Evolutionary conservation across 208 protist species (phyloP).

Genomic region (Leishmania tropica): DNA sequence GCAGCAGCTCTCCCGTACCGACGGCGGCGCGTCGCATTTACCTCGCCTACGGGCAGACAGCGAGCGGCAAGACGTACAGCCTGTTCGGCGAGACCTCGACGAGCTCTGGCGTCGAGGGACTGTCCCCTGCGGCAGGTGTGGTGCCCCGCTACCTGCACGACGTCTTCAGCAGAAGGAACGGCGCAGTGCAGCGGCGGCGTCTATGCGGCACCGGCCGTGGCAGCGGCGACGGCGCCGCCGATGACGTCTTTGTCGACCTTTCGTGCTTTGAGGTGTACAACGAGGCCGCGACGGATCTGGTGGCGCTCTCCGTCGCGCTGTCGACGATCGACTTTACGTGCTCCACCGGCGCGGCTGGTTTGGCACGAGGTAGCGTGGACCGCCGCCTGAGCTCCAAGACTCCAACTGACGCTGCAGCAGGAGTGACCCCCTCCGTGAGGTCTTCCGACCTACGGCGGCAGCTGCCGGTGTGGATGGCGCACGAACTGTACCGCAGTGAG

Average conservation of each 20-base stretch:
- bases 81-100: conserved; percentile 51
- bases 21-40: conserved; percentile 29
- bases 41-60: conserved; percentile 87
- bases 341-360: not conserved
- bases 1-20: not conserved
- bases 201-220: not conserved
- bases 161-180: conserved; percentile 24
- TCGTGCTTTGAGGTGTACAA: conserved; percentile 85
- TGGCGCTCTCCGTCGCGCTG: conserved; percentile 37
- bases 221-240: too few relatives aligned
- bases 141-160: conserved; percentile 62
- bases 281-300: conserved; percentile 70
- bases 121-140: conserved; percentile 36
- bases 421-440: not conserved
- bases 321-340: not conserved
- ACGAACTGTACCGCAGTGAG: conserved; percentile 14
- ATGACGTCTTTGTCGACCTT: conserved; percentile 47
- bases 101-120: not conserved
- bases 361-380: not conserved
- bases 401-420: not conserved
- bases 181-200: not conserved
- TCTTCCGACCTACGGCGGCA: not conserved
- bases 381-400: conserved; percentile 6
- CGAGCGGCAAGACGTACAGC: conserved; percentile 85
- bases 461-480: conserved; percentile 22